Base-by-base conservation (phyloP, 495 filamentous ascomycete genomes). In the Alectoria sarmentosa region DNA sequence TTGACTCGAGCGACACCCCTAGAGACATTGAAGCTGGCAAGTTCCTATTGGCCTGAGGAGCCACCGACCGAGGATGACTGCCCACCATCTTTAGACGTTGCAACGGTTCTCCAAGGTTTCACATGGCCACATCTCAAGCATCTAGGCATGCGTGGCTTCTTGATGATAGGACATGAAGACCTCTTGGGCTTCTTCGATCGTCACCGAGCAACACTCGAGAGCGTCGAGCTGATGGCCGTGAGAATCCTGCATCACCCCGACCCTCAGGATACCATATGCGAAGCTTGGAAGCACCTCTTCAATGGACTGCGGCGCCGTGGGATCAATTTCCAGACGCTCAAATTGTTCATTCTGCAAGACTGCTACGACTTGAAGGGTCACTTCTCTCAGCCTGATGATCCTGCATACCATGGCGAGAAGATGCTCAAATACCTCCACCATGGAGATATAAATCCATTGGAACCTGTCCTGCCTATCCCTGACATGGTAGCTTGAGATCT, bases 221-320 rank as follows among this genome's bases (percentile, higher is more conserved):
- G 30, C 30, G 52, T 55, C 52, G 52, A 55, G 17, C 28, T 55
- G 30, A 34, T 55, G 30, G 52, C 30, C 2, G 30, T 55, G 30
- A 55, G 30, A 19, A 34, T 55, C 8, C 52, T 55, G 30, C 52
- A 55, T 34, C 52, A 36, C 6, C 30, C 28, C 4, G 52, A 55
- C 30, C 52, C 52, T 21, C 52, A 55, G 52, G 52, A 55, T 55
- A 55, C 52, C 30, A 55, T 55, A 1, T 55, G 52, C 52, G 30
- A 55, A 34, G 52, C 52, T 9, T 55, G 52, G 52, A 55, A 55
- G 52, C 15, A 55, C 1, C 30, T 55, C 0, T 55, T 55, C 17
- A 17, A 36, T 34, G 52, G 52, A n/a, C 11, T 34, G 30, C 52
- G 30, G 21, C 1, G 52, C 30, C 52, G 30, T 34, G 30, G 30